Conservation (phyloP, 2,329 filamentous ascomycete genomes). For the Pseudopithomyces maydicus region DNA sequence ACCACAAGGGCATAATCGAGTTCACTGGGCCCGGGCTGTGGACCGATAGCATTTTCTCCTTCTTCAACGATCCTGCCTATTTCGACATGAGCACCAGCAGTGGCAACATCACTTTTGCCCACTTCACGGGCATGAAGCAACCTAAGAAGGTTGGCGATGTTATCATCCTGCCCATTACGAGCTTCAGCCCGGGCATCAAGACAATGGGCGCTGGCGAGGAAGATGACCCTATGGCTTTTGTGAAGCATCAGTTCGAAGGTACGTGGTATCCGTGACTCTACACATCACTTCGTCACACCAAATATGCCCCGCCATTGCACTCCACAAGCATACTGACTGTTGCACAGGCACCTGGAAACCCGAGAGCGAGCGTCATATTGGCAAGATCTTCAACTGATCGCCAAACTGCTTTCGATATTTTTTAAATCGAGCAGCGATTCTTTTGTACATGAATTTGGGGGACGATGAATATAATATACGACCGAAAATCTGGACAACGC, state of each 20-base stretch:
- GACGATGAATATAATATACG: conserved; percentile 3
- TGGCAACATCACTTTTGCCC: conserved; percentile 78
- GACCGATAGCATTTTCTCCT: conserved; percentile 91
- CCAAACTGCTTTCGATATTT: background rate
- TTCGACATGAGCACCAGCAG: conserved; percentile 77
- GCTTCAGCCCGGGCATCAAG: conserved; percentile 91
- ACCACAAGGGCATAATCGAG: conserved; percentile 81
- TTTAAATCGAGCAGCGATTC: conserved; percentile 1
- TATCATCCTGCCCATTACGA: conserved; percentile 91
- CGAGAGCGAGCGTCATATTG: conserved; percentile 41
- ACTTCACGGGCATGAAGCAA: conserved; percentile 85
- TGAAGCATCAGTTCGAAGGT: conserved; percentile 97
- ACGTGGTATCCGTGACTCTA: conserved; percentile 35
- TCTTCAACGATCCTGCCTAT: conserved; percentile 89
- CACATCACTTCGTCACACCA: conserved; percentile 8
- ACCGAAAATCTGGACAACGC: background rate
- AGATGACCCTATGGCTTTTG: conserved; percentile 95
- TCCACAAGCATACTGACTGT: conserved; percentile 28
- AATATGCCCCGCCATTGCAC: conserved; percentile 6
- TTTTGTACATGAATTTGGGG: conserved; percentile 25
- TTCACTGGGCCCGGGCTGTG: conserved; percentile 93
- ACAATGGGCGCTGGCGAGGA: conserved; percentile 90
- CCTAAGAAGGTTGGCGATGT: conserved; percentile 92
- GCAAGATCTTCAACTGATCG: conserved; percentile 36
- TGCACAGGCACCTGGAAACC: conserved; percentile 43